Conservation (phyloP, 2,329 filamentous ascomycete genomes). For the Paecilomyces fulvus region DNA sequence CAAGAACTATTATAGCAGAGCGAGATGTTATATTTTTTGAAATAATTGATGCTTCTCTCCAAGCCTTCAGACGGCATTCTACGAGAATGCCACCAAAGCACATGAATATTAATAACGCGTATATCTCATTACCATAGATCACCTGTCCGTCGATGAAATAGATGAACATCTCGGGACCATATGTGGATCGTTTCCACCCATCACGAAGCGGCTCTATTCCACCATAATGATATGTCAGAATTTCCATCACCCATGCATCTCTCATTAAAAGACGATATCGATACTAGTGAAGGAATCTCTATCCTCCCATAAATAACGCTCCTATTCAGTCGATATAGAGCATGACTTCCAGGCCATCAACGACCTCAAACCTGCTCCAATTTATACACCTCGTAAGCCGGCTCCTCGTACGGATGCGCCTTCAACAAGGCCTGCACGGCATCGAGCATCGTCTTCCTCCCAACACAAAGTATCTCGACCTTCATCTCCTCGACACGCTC, state of each 20-base stretch:
- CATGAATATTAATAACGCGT: neutral
- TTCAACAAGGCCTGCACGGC: slow-evolving; percentile 34
- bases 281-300: neutral
- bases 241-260: neutral
- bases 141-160: neutral
- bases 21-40: neutral
- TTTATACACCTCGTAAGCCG: slow-evolving; percentile 37
- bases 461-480: slow-evolving; percentile 37
- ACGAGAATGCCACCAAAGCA: neutral
- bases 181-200: neutral
- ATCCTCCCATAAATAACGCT: neutral
- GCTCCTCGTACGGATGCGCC: slow-evolving; percentile 40
- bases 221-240: neutral
- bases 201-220: no score
- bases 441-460: slow-evolving; percentile 26
- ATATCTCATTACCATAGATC: neutral
- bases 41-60: no score
- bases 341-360: neutral
- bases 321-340: neutral
- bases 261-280: neutral
- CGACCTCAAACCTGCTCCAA: slow-evolving; percentile 30
- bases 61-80: no score
- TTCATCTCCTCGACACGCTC: slow-evolving; percentile 35
- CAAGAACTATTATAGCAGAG: neutral
- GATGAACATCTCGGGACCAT: neutral